Evolutionary conservation across 441 rosid genomes (phyloP), one percentile per base, ranked within the genome.

Genomic region (Aquilaria agallochum): DNA sequence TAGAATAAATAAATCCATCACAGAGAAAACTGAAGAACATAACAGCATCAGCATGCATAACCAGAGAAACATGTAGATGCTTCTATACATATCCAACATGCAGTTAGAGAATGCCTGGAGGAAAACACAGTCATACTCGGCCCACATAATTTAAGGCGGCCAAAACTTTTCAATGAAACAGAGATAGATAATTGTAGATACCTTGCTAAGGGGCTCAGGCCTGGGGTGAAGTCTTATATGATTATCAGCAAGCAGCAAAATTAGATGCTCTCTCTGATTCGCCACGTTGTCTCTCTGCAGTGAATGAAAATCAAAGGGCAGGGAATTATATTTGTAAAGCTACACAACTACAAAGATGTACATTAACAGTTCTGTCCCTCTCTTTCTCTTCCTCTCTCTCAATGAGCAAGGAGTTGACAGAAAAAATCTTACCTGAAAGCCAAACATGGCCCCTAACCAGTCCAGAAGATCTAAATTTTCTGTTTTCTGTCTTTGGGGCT

Each of bases 381-480:
- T 71, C 31, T 31, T 14, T 31, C 36, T 52, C 65, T 55, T 36
- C 36, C 55, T 55, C 31, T 68, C 56, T 71, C 31, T 31, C 53
- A 40, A 66, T 53, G 55, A 4, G 2, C 33, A 30, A 4, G 12
- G 8, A 9, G 4, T 14, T 55, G 58, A 6, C 27, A 40, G 46
- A 4, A 11, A 36, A 63, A 58, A 59, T 63, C 89, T 59, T 86
- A 72, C 99, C 97, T 95, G 99, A 78, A 95, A 95, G 56, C 99
- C 97, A 68, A 92, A 95, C 98, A 92, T 88, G 40, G 98, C 98
- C 69, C 96, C 84, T 73, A 92, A 74, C 98, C 99, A 95, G 74
- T 95, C 99, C 33, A 95, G 92, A 78, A 95, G 83, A 73, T 95
- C 99, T 42, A 92, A 60, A 65, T 95, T 94, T 65, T 96, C 93